Conservation (phyloP, 257 asterid species). For the Hygrophila difformis region DNA sequence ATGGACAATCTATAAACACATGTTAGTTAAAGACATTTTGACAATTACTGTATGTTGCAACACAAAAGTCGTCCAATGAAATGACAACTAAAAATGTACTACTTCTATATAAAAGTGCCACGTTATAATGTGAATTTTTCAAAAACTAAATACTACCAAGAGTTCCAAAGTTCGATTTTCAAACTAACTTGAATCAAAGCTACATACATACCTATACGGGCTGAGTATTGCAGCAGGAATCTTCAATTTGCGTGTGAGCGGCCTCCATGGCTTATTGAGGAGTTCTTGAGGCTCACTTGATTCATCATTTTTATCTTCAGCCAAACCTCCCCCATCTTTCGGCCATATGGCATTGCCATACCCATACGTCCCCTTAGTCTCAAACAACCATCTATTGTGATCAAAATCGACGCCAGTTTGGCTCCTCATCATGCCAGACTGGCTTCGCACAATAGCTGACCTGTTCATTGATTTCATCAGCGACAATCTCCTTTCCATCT, state of each 20-base stretch:
- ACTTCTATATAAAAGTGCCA: too few relatives aligned
- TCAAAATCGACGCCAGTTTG: conserved; percentile 63
- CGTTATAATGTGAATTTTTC: too few relatives aligned
- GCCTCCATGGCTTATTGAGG: conserved; percentile 68
- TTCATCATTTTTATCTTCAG: conserved; percentile 24
- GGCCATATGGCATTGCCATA: conserved; percentile 88
- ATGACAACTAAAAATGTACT: too few relatives aligned
- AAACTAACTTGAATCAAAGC: too few relatives aligned
- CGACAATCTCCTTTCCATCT: conserved; percentile 59
- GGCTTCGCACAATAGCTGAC: conserved; percentile 34
- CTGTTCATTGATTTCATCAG: conserved; percentile 51
- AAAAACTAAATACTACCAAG: too few relatives aligned
- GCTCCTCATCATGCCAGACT: conserved; percentile 45
- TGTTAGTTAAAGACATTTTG: too few relatives aligned
- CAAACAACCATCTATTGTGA: conserved; percentile 64
- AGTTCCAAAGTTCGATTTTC: too few relatives aligned
- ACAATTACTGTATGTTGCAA: too few relatives aligned
- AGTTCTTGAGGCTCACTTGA: conserved; percentile 45
- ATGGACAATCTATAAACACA: too few relatives aligned
- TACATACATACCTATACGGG: conserved; percentile 51
- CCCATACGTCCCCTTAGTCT: conserved; percentile 74
- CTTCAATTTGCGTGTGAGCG: conserved; percentile 64
- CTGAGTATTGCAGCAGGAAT: conserved; percentile 64
- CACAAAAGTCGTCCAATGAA: too few relatives aligned
- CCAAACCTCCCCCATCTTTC: conserved; percentile 32